Conservation (phyloP, 1,139 yeast species). For the Scheffersomyces stambukii region DNA sequence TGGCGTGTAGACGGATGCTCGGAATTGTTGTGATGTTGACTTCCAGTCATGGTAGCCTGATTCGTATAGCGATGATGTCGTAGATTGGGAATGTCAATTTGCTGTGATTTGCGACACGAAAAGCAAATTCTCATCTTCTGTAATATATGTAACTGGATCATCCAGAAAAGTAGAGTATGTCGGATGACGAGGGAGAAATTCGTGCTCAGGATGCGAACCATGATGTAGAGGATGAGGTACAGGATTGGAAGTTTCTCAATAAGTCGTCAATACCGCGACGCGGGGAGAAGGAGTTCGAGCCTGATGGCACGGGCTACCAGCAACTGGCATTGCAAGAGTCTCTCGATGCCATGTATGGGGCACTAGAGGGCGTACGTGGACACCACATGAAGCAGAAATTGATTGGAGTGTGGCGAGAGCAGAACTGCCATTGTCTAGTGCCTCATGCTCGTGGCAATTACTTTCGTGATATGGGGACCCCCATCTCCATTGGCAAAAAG, state of each 20-base stretch:
- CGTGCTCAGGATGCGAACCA: too few relatives aligned
- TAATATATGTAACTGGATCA: too few relatives aligned
- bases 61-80: too few relatives aligned
- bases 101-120: too few relatives aligned
- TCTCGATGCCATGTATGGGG: constrained; percentile 68
- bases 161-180: too few relatives aligned
- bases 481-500: constrained; percentile 22
- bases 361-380: constrained; percentile 57
- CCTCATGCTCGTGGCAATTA: constrained; percentile 67
- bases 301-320: constrained; percentile 72
- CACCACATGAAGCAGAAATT: constrained; percentile 49
- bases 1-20: too few relatives aligned
- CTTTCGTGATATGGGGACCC: constrained; percentile 67
- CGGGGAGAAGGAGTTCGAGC: constrained; percentile 87
- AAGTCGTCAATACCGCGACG: constrained; percentile 47
- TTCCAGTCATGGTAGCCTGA: too few relatives aligned
- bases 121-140: too few relatives aligned
- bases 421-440: constrained; percentile 41
- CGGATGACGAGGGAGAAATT: too few relatives aligned
- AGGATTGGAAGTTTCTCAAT: constrained; percentile 60
- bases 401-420: constrained; percentile 45
- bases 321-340: constrained; percentile 47
- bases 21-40: too few relatives aligned
- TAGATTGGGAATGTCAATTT: too few relatives aligned
- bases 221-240: constrained; percentile 69